Evolutionary conservation across 2,329 filamentous ascomycete genomes (phyloP).

Genomic region (Talaromyces sp.): DNA sequence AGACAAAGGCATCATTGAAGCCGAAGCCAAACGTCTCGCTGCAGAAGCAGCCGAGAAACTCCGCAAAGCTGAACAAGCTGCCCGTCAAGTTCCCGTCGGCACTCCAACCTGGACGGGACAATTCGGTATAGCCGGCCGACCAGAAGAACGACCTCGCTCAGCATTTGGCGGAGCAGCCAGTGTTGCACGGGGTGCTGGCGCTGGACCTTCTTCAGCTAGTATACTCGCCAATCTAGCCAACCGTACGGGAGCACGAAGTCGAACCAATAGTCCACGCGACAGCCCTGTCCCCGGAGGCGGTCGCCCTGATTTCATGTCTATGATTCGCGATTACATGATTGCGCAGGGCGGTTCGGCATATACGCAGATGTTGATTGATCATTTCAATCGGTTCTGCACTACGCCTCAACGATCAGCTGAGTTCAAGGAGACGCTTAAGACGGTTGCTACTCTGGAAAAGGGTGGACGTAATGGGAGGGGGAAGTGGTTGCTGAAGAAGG

Average conservation of each 20-base stretch:
- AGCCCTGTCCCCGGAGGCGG: conserved; percentile 47
- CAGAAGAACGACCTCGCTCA: conserved; percentile 45
- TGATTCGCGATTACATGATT: conserved; percentile 76
- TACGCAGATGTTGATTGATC: conserved; percentile 81
- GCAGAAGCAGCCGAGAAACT: conserved; percentile 74
- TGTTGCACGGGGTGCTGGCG: conserved; percentile 32
- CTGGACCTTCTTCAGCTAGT: conserved; percentile 39
- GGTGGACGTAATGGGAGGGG: conserved; percentile 48
- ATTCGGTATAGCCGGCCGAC: conserved; percentile 69
- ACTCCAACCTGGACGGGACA: conserved; percentile 93
- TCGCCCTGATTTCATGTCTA: conserved; percentile 59
- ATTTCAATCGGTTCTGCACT: conserved; percentile 78
- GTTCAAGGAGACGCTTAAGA: conserved; percentile 77
- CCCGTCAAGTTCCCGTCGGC: conserved; percentile 70
- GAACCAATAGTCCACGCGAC: conserved; percentile 20
- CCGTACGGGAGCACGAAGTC: conserved; percentile 19
- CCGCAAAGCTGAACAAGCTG: conserved; percentile 67
- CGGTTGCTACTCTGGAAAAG: conserved; percentile 68
- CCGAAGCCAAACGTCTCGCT: conserved; percentile 76
- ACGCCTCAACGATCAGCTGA: conserved; percentile 66
- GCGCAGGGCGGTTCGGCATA: conserved; percentile 74
- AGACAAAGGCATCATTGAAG: conserved; percentile 72
- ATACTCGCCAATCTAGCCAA: conserved; percentile 40
- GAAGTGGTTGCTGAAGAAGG: conserved; percentile 58
- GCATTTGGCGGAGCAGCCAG: conserved; percentile 39